Evolutionary conservation across 768 basidiomycete species (phyloP).

Genomic region (Lactarius deliciosus): DNA sequence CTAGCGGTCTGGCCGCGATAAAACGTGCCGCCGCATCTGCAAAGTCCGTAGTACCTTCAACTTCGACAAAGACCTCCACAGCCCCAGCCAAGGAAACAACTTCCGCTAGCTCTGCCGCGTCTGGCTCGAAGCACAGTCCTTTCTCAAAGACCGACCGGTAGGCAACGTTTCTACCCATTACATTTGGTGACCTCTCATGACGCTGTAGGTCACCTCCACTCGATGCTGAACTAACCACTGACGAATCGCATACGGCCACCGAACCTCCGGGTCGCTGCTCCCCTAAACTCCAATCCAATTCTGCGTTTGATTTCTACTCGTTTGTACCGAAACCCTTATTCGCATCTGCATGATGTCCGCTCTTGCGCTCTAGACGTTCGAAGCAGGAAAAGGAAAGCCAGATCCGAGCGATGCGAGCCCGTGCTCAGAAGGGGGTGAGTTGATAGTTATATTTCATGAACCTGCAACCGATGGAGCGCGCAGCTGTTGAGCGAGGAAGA

Average conservation of each 20-base stretch:
- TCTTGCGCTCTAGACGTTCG: slow-evolving; percentile 55
- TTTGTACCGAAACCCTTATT: slow-evolving; percentile 71
- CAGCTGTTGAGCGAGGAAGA: slow-evolving; percentile 65
- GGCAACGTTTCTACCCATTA: slow-evolving; percentile 37
- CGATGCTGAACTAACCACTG: slow-evolving; percentile 27
- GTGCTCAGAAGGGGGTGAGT: slow-evolving; percentile 75
- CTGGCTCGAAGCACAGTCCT: slow-evolving; percentile 30
- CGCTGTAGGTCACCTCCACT: slow-evolving; percentile 48
- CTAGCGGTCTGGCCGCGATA: slow-evolving; percentile 38
- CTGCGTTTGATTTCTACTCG: slow-evolving; percentile 42
- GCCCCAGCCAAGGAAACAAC: slow-evolving; percentile 30
- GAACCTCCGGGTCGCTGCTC: slow-evolving; percentile 32
- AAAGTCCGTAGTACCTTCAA: slow-evolving; percentile 3
- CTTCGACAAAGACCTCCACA: slow-evolving; percentile 41
- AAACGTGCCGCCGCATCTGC: slow-evolving; percentile 17
- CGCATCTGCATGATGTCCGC: slow-evolving; percentile 53
- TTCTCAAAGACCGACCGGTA: slow-evolving; percentile 64
- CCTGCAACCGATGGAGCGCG: slow-evolving; percentile 10
- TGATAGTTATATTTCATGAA: slow-evolving; percentile 10
- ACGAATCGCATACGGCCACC: slow-evolving; percentile 28
- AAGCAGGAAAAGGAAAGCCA: slow-evolving; percentile 72
- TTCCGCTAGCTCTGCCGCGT: slow-evolving; percentile 21
- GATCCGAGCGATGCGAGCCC: slow-evolving; percentile 65
- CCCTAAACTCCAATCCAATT: slow-evolving; percentile 38
- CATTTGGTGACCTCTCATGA: slow-evolving; percentile 54